Conservation (phyloP, 352 stramenopile genomes). For the Pythium rishiriense region DNA sequence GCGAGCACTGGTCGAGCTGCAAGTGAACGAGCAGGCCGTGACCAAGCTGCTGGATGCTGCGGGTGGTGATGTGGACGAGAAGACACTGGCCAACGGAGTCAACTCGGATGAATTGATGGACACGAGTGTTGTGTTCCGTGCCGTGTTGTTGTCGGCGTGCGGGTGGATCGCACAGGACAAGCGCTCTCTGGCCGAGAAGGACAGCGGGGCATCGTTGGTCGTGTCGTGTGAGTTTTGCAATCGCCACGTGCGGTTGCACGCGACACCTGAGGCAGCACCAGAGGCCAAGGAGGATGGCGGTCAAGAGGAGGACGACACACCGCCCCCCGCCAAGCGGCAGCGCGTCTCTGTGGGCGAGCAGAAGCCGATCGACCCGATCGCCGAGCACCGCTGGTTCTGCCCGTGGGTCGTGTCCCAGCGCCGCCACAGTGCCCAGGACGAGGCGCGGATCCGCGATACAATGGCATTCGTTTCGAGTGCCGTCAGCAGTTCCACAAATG, state of each 20-base stretch:
- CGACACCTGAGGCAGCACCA: neutral
- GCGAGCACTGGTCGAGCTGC: slow-evolving; percentile 2
- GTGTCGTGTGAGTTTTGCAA: slow-evolving; percentile 48
- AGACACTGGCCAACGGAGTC: neutral
- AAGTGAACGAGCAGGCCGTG: slow-evolving; percentile 1
- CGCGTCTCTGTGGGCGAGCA: slow-evolving; percentile 16
- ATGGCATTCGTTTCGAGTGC: neutral
- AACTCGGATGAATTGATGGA: neutral
- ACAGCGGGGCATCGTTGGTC: neutral
- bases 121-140: slow-evolving; percentile 15
- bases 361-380: slow-evolving; percentile 23
- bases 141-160: slow-evolving; percentile 35
- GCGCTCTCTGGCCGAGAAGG: neutral
- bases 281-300: slow-evolving; percentile 12
- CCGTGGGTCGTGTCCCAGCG: slow-evolving; percentile 42
- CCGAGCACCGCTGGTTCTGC: slow-evolving; percentile 62
- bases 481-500: too few species aligned
- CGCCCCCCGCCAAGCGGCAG: slow-evolving; percentile 36
- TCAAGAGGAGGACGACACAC: neutral
- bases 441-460: slow-evolving; percentile 5
- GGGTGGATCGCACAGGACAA: slow-evolving; percentile 44
- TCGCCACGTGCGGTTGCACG: slow-evolving; percentile 22
- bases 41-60: slow-evolving; percentile 1
- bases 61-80: neutral
- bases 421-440: slow-evolving; percentile 5